These are phyloP conservation scores for Yamadazyma kanchanaburiensis DNA, from an alignment of 1,139 yeast species.

Conservation along the genomic window DNA sequence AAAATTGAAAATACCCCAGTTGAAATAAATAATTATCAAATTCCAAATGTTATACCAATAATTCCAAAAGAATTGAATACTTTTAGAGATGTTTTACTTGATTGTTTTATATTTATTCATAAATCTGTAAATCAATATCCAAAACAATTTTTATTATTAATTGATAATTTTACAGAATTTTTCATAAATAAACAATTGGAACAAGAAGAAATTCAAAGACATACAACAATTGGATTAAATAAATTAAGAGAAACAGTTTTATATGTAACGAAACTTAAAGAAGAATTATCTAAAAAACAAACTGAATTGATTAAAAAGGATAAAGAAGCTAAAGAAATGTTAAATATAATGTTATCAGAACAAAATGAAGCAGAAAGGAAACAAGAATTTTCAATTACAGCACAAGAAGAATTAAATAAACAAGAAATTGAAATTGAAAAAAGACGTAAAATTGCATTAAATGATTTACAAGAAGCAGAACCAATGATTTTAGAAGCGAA, in stretches of 20 bases:
- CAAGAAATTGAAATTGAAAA: constrained; percentile 62
- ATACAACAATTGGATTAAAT: constrained; percentile 69
- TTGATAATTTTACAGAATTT: constrained; percentile 43
- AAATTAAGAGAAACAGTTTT: constrained; percentile 75
- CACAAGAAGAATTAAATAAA: constrained; percentile 63
- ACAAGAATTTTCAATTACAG: constrained; percentile 78
- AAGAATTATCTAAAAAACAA: constrained; percentile 53
- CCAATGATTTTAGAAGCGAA: constrained; percentile 86
- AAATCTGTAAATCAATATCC: constrained; percentile 13
- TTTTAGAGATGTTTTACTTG: constrained; percentile 48
- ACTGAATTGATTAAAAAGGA: constrained; percentile 52
- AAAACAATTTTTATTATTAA: constrained; percentile 52
- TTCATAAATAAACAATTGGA: constrained; percentile 44
- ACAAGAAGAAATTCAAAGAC: constrained; percentile 68
- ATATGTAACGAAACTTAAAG: constrained; percentile 61
- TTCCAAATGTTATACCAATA: constrained; percentile 23
- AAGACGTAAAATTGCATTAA: constrained; percentile 55
- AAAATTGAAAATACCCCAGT: constrained; percentile 48
- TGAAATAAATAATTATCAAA: constrained; percentile 39
- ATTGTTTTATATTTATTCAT: constrained; percentile 49
- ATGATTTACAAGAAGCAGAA: constrained; percentile 70
- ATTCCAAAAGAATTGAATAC: constrained; percentile 8
- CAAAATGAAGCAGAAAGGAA: constrained; percentile 93
- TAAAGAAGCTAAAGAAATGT: constrained; percentile 64
- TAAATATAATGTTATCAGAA: constrained; percentile 75